phyloP scores from a whole-genome alignment of 192 early-diverging fungal genomes.

The Coemansia sp. region DNA sequence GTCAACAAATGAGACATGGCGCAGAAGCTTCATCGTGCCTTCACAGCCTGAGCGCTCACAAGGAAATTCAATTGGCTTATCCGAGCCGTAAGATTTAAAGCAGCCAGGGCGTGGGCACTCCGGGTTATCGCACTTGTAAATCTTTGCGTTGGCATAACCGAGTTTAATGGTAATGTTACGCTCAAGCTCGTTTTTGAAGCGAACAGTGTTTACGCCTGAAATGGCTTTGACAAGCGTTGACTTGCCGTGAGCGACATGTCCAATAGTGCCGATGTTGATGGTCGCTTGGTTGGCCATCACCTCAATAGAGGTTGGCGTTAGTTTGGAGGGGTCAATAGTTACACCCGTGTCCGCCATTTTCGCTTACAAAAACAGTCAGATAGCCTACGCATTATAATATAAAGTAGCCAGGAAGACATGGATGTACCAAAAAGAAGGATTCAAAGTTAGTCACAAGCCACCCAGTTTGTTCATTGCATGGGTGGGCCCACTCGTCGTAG shows the following conservation, averaged over 20 bases:
- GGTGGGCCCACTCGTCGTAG: too few species aligned
- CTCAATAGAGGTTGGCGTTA: constrained; percentile 65
- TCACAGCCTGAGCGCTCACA: constrained; percentile 85
- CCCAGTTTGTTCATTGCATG: not conserved
- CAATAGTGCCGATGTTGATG: constrained; percentile 99
- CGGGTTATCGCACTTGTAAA: constrained; percentile 95
- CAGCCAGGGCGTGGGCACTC: constrained; percentile 95
- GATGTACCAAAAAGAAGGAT: too few species aligned
- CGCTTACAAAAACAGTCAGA: not conserved
- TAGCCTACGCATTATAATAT: too few species aligned
- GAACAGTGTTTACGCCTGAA: constrained; percentile 95
- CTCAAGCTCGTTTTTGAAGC: constrained; percentile 97
- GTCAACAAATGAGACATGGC: constrained; percentile 98
- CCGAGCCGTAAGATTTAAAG: constrained; percentile 83
- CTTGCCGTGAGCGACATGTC: constrained; percentile 99
- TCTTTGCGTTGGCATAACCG: constrained; percentile 99
- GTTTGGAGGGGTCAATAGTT: constrained; percentile 33
- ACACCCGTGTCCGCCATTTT: constrained; percentile 28
- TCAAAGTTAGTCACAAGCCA: not conserved
- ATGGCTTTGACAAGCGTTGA: constrained; percentile 98
- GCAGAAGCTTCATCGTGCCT: constrained; percentile 82
- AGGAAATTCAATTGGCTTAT: constrained; percentile 80
- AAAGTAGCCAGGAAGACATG: too few species aligned
- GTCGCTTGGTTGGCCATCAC: constrained; percentile 98
- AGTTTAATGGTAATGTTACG: constrained; percentile 99